These are phyloP conservation scores for Alternaria incomplexa DNA, from an alignment of 2,329 filamentous ascomycete species.

Conservation along the genomic window DNA sequence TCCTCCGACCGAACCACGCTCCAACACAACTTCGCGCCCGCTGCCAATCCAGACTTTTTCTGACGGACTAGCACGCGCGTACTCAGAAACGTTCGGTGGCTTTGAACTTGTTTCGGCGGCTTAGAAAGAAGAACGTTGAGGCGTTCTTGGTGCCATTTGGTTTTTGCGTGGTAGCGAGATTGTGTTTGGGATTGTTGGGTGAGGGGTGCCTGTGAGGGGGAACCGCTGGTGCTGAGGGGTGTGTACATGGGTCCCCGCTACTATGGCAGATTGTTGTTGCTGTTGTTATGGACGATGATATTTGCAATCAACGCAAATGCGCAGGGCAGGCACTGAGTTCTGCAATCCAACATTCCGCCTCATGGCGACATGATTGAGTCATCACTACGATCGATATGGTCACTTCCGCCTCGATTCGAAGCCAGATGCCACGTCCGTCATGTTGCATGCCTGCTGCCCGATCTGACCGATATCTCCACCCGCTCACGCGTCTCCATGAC, in stretches of 20 bases:
- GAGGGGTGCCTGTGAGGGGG: not conserved
- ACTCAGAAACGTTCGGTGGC: not conserved
- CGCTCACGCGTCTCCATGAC: not conserved
- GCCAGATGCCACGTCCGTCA: not conserved
- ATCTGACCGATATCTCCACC: slow-evolving; percentile 4
- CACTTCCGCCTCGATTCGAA: not conserved
- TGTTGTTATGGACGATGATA: not conserved
- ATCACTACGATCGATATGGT: not conserved
- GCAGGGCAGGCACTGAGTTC: not conserved
- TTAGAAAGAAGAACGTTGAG: not conserved
- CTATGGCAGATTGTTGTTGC: not conserved
- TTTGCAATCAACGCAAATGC: not conserved
- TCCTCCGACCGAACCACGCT: not conserved
- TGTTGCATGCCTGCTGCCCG: not conserved
- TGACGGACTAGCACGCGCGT: not conserved
- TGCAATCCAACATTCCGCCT: not conserved
- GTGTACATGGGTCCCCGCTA: not conserved
- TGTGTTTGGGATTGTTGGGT: not conserved
- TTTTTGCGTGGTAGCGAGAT: slow-evolving; percentile 1
- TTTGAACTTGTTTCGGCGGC: not conserved
- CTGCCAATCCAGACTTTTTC: not conserved
- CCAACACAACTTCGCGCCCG: not conserved
- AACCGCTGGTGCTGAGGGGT: not conserved
- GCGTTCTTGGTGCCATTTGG: not conserved
- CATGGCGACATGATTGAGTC: not conserved